These are phyloP conservation scores for Tephrocybe sp. DNA, from an alignment of 768 basidiomycete species.

Conservation along the genomic window DNA sequence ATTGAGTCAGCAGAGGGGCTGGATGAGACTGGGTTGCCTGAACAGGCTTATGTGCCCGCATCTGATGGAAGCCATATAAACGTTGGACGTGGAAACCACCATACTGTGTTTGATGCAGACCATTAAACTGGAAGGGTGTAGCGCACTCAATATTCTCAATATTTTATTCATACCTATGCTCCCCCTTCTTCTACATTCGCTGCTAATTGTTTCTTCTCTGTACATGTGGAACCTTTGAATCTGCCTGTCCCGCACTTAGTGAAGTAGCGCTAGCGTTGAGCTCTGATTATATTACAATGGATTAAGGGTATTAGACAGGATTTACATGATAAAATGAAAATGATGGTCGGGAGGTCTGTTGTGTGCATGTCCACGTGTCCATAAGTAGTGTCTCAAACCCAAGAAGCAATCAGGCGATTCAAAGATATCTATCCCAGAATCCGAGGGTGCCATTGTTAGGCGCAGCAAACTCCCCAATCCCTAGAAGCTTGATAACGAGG, in stretches of 20 bases:
- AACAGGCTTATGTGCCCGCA: conserved; percentile 75
- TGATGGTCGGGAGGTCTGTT: background rate
- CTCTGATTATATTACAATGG: conserved; percentile 5
- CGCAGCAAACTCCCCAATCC: conserved; percentile 53
- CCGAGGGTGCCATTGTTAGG: conserved; percentile 72
- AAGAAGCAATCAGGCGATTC: conserved; percentile 4
- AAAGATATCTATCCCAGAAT: conserved; percentile 84
- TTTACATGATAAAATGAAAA: background rate
- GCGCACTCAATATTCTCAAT: background rate
- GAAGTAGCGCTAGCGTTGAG: background rate
- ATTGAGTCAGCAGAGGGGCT: conserved; percentile 95
- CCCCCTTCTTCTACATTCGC: background rate
- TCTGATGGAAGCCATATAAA: conserved; percentile 57
- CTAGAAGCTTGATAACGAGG: conserved; percentile 73
- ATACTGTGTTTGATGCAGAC: conserved; percentile 80
- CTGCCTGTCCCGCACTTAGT: background rate
- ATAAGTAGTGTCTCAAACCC: background rate
- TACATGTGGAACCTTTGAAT: background rate
- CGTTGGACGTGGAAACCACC: conserved; percentile 39
- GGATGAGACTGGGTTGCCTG: conserved; percentile 80
- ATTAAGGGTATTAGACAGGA: conserved; percentile 7
- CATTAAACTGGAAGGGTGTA: conserved; percentile 21
- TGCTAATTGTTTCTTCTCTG: conserved; percentile 3
- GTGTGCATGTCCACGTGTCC: background rate
- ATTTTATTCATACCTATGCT: background rate